Base-by-base conservation (phyloP, 176 grass and related monocot species). In the Zizania latifolia region DNA sequence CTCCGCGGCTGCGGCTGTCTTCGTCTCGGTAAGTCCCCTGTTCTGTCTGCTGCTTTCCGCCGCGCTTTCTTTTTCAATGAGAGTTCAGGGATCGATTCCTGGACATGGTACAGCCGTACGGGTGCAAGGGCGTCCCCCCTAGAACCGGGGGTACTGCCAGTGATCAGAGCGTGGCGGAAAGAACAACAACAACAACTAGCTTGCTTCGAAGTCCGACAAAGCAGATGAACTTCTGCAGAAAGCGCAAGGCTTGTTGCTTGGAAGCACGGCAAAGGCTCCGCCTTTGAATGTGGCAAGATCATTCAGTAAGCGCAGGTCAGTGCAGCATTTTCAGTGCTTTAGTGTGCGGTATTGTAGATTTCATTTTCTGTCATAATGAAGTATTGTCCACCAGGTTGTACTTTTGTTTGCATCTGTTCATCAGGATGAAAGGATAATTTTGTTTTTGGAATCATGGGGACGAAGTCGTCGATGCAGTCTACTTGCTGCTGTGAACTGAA, bases 201-300 rank as follows among this genome's bases (percentile, higher is more conserved):
- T 76, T 71, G 45, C 66, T 71, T 78, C 34, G 19, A 62, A 14
- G 68, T 40, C 48, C 22, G 40, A 60, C 23, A 51, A 27, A 46
- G 21, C 5, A 8, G 40, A 39, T 28, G 13, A 17, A 24, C 39
- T 53, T 51, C 26, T 40, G 17, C 23, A 17, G 43, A 17, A 39
- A 35, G 11, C n/a, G 35, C 62, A 2, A 9, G 26, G 22, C 38
- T 70, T 19, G 17, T 85, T 67, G 19, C 69, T 80, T 74, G 19
- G 31, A 69, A 62, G 70, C 54, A 54, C 77, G 27, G 62, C 70
- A 14, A 61, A 33, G 53, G 19, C 30, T 63, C n/a, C 26, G 27
- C 31, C 40, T 51, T 81, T 54, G 19, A 39, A 28, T 36, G 37
- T 39, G 35, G 11, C 56, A 58, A 4, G 27, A 43, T 56, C 40